These are phyloP conservation scores for Ustilaginoidea virens DNA, from an alignment of 2,329 filamentous ascomycete genomes.

Conservation along the genomic window DNA sequence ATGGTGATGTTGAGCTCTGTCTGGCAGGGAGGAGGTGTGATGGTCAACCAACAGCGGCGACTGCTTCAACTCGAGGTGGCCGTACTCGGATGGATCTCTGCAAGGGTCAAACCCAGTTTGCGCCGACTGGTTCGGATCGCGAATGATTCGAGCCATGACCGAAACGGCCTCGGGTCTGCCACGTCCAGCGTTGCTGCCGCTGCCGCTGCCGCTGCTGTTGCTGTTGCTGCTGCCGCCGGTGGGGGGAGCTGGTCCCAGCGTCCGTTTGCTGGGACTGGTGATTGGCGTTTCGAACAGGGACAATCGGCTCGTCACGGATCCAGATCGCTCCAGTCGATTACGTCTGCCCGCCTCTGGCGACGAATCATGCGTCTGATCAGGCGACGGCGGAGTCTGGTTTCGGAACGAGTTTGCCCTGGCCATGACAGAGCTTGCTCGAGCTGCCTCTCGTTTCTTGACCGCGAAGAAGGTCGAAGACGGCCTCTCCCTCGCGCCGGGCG, in stretches of 20 bases:
- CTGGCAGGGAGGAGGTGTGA: constrained; percentile 18
- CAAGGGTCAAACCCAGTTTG: constrained; percentile 24
- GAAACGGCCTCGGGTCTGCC: constrained; percentile 63
- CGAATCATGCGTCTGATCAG: constrained; percentile 27
- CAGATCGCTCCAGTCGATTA: constrained; percentile 29
- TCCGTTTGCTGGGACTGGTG: constrained; percentile 9
- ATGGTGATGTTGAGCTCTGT: constrained; percentile 13
- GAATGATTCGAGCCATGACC: constrained; percentile 71
- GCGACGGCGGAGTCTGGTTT: constrained; percentile 14
- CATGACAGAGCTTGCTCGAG: constrained; percentile 28
- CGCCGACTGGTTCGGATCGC: constrained; percentile 37
- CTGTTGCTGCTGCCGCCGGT: too few species aligned
- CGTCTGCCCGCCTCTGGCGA: constrained; percentile 26
- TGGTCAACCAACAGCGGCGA: constrained; percentile 45
- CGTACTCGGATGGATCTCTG: constrained; percentile 27
- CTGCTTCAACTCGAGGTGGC: constrained; percentile 37
- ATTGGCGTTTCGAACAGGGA: constrained; percentile 35
- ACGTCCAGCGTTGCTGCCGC: too few species aligned
- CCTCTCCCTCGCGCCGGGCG: constrained; percentile 16
- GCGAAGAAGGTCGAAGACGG: constrained; percentile 43
- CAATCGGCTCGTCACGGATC: constrained; percentile 38
- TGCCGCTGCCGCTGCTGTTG: too few species aligned
- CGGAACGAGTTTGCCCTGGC: constrained; percentile 27
- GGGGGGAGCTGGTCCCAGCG: constrained; percentile 9
- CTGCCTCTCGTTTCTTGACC: constrained; percentile 34